Conservation (phyloP, 2,329 filamentous ascomycete genomes). For the Clarireedia paspali region DNA sequence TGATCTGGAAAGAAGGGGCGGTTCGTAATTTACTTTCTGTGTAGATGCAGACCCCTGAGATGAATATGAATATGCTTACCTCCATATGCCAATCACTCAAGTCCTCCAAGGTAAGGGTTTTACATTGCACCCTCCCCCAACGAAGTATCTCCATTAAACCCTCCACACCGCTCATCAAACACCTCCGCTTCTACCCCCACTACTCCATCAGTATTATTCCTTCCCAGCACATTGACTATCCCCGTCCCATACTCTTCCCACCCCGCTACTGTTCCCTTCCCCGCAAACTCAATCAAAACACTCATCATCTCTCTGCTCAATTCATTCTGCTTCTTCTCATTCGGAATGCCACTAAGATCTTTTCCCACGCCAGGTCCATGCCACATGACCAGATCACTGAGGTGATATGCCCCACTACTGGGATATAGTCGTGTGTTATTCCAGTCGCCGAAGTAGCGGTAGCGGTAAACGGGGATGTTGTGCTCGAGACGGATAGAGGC, state of each 20-base stretch:
- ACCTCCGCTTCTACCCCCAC: neutral
- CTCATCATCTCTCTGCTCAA: neutral
- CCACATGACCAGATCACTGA: slow-evolving; percentile 24
- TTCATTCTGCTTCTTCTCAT: neutral
- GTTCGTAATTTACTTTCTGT: no score
- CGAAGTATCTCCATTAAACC: neutral
- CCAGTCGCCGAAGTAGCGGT: slow-evolving; percentile 32
- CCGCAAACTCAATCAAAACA: neutral
- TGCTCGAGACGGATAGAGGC: slow-evolving; percentile 20
- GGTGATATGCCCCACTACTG: slow-evolving; percentile 30
- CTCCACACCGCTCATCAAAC: neutral
- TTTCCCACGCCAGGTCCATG: neutral
- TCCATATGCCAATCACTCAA: no score
- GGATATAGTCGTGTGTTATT: slow-evolving; percentile 26
- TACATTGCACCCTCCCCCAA: neutral
- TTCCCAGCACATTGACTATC: neutral
- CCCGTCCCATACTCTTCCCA: neutral
- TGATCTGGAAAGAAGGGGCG: no score
- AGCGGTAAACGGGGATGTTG: slow-evolving; percentile 31
- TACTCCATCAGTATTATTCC: neutral
- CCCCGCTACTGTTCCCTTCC: neutral
- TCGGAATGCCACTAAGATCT: slow-evolving; percentile 2
- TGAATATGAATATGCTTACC: no score
- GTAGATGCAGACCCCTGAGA: no score
- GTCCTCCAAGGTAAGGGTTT: no score